Conservation (phyloP, 179 eudicot species). For the Patellifolia procumbens region DNA sequence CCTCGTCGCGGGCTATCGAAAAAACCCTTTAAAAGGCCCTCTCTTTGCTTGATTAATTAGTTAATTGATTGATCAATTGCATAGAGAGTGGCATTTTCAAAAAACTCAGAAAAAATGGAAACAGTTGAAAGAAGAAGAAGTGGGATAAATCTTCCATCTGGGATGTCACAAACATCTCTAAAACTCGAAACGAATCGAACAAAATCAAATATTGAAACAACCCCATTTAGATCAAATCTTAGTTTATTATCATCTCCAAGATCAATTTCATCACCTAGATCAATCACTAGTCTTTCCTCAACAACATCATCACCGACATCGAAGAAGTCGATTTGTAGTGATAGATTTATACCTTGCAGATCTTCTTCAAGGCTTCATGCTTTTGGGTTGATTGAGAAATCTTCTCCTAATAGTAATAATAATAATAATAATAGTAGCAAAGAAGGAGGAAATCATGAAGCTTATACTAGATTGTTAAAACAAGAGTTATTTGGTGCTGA, state of each 20-base stretch:
- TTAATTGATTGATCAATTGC: background rate
- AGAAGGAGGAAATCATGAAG: constrained; percentile 59
- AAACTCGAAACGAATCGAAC: constrained; percentile 50
- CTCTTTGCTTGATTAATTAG: constrained; percentile 23
- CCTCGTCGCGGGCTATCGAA: no score
- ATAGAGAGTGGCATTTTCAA: constrained; percentile 12
- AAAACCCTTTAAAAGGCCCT: constrained; percentile 20
- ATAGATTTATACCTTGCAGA: constrained; percentile 92
- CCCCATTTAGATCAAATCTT: constrained; percentile 32
- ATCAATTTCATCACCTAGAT: constrained; percentile 59
- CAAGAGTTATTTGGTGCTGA: constrained; percentile 85
- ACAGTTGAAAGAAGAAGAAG: constrained; percentile 65
- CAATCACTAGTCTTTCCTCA: constrained; percentile 66
- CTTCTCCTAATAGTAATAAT: constrained; percentile 47
- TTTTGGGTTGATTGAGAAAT: constrained; percentile 69
- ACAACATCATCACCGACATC: constrained; percentile 47
- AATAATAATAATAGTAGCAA: constrained; percentile 34
- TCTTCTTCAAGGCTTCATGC: constrained; percentile 87
- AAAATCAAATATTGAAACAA: constrained; percentile 20
- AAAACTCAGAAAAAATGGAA: constrained; percentile 41
- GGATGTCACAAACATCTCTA: constrained; percentile 68
- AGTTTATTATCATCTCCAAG: constrained; percentile 36
- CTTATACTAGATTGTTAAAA: constrained; percentile 65
- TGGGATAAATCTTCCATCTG: constrained; percentile 79
- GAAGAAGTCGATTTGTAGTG: constrained; percentile 61